phyloP scores from a whole-genome alignment of 192 early-diverging fungal species.

The Backusella macrospora region DNA sequence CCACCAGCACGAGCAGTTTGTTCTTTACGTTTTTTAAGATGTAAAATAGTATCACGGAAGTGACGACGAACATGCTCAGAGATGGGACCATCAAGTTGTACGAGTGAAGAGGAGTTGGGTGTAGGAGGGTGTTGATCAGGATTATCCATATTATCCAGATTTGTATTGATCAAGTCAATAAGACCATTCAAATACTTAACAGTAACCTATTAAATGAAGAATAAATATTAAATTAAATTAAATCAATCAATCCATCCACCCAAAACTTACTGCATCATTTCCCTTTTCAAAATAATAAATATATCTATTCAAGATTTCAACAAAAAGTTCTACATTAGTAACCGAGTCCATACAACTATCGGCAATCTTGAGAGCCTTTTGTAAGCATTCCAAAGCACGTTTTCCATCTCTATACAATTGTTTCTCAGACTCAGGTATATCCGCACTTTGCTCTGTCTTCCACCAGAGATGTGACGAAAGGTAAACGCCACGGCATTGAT shows the following conservation, averaged over 20 bases:
- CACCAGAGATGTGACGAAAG: conserved; percentile 93
- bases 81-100: conserved; percentile 60
- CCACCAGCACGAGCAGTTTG: neutral
- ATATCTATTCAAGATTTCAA: conserved; percentile 96
- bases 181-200: conserved; percentile 92
- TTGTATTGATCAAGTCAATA: conserved; percentile 92
- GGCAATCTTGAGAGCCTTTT: conserved; percentile 94
- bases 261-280: conserved; percentile 76
- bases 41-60: conserved; percentile 69
- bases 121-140: conserved; percentile 67
- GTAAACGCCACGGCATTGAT: conserved; percentile 89
- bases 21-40: conserved; percentile 53
- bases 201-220: conserved; percentile 64
- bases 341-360: conserved; percentile 90
- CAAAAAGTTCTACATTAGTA: conserved; percentile 91
- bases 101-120: conserved; percentile 64
- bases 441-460: conserved; percentile 57
- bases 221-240: conserved; percentile 4
- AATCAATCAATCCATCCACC: neutral
- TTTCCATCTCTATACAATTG: conserved; percentile 84
- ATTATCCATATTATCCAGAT: conserved; percentile 72
- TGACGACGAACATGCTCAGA: conserved; percentile 71
- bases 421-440: conserved; percentile 39
- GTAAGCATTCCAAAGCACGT: conserved; percentile 86
- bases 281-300: conserved; percentile 94